phyloP scores from a whole-genome alignment of 2,329 filamentous ascomycete genomes.

The Parastagonospora nodorum region DNA sequence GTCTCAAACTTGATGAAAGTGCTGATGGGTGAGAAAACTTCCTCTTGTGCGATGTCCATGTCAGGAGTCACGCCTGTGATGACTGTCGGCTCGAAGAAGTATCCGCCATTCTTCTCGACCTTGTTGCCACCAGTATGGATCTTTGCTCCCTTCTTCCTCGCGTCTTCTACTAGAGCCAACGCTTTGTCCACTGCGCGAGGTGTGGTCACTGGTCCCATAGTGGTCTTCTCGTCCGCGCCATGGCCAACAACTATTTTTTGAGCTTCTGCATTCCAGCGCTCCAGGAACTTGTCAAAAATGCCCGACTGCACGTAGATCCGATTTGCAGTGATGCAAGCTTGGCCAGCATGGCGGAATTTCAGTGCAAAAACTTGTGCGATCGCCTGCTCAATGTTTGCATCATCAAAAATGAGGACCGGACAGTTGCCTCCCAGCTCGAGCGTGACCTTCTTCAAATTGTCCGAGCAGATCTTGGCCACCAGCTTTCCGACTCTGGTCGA shows the following conservation, averaged over 20 bases:
- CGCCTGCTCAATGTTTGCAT: slow-evolving; percentile 65
- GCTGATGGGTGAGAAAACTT: slow-evolving; percentile 68
- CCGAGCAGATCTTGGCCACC: slow-evolving; percentile 63
- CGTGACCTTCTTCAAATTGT: slow-evolving; percentile 67
- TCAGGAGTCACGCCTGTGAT: slow-evolving; percentile 63
- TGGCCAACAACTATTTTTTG: slow-evolving; percentile 65
- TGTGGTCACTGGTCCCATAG: slow-evolving; percentile 66
- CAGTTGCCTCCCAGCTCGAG: slow-evolving; percentile 69
- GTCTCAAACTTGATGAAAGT: slow-evolving; percentile 69
- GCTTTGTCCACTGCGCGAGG: slow-evolving; percentile 62
- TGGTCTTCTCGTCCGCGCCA: slow-evolving; percentile 61
- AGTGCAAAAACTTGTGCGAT: slow-evolving; percentile 52
- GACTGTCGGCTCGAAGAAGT: slow-evolving; percentile 73
- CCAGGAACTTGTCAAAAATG: slow-evolving; percentile 66
- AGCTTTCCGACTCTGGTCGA: slow-evolving; percentile 66
- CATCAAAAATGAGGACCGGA: slow-evolving; percentile 68
- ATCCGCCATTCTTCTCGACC: slow-evolving; percentile 57
- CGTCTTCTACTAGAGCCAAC: slow-evolving; percentile 66
- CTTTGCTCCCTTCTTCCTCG: slow-evolving; percentile 65
- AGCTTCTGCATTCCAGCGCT: slow-evolving; percentile 58
- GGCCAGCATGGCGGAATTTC: slow-evolving; percentile 65
- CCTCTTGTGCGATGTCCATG: slow-evolving; percentile 63
- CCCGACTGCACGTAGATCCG: slow-evolving; percentile 67
- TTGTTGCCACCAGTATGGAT: slow-evolving; percentile 66
- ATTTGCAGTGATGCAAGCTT: slow-evolving; percentile 69